Percentiles rank a stretch among this genome's conserved stretches.
Conservation (phyloP, 2,329 filamentous ascomycete genomes). For the Neodidymelliopsis sp. region DNA sequence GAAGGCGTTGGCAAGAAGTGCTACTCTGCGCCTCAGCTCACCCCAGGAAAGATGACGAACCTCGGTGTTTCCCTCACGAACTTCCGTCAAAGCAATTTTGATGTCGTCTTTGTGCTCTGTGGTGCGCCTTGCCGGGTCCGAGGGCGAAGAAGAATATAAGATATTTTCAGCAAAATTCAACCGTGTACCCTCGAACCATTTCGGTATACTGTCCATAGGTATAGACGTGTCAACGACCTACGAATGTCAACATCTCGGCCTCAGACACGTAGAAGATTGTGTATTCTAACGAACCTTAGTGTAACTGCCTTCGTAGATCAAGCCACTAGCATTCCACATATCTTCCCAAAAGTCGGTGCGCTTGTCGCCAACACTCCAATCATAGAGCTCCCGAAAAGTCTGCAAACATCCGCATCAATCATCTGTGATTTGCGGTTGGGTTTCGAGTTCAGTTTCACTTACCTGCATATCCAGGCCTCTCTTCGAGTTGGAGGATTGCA, state of each 20-base stretch:
- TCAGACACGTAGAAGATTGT: conserved; percentile 3
- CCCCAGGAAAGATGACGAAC: conserved; percentile 69
- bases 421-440: neutral
- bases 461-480: conserved; percentile 66
- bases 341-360: conserved; percentile 57
- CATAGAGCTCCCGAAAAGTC: conserved; percentile 74
- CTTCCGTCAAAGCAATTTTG: conserved; percentile 74
- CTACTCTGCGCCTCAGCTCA: conserved; percentile 68
- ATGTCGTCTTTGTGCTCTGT: conserved; percentile 72
- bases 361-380: conserved; percentile 68
- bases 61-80: conserved; percentile 69
- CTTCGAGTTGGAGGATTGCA: conserved; percentile 67
- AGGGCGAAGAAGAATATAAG: conserved; percentile 64
- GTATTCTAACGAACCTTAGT: conserved; percentile 32
- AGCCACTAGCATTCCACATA: conserved; percentile 37
- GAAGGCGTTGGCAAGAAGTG: conserved; percentile 70
- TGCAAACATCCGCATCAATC: conserved; percentile 38
- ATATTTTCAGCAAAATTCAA: conserved; percentile 85
- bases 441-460: conserved; percentile 18
- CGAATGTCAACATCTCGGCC: neutral
- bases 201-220: conserved; percentile 74
- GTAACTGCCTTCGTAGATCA: conserved; percentile 44
- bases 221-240: conserved; percentile 71
- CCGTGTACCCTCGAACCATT: conserved; percentile 77
- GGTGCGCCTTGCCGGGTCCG: conserved; percentile 56